Evolutionary conservation across 176 grass and related monocot genomes (phyloP), one percentile per base, ranked within the genome.

Genomic region (Oryza brachyantha): DNA sequence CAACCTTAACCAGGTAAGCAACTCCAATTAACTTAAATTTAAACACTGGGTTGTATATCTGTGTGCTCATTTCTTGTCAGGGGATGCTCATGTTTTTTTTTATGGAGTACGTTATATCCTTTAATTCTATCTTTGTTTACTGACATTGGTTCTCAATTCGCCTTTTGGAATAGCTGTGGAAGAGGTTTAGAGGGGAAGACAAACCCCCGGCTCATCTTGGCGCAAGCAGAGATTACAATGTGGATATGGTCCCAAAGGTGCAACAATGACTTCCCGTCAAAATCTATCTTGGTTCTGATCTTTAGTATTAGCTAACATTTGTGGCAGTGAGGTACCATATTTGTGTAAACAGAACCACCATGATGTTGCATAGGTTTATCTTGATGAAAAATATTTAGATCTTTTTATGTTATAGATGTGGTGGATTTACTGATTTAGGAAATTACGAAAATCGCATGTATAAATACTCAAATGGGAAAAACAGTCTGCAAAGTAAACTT

Each of bases 161-260:
- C 22, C 34, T 69, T 87, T 27, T 77, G 66, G 3, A 43, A 41
- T 66, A 94, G 94, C 91, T 94, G 13, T 97, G 94, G 91, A 87
- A 97, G 81, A 93, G 60, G 72, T 94, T 97, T 84, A 92, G 91
- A 86, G 94, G 91, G 71, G 90, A 93, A 60, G 94, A 94, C 61
- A 97, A 88, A 82, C 91, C 94, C 55, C 86, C 87, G 8, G 57
- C 76, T 76, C 74, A 94, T 88, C 78, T 97, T 41, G 94, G 94
- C 14, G 68, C 89, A 24, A 97, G 89, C 91, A 97, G 70, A 90
- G 94, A 97, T 78, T 94, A 94, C 79, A 97, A 97, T 80, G 89
- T 94, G 25, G 91, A 94, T 81, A 92, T 97, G 94, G 81, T 97
- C 68, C 94, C 94, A 66, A 97, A 94, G 91, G 87, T 97, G 66